Evolutionary conservation across 2,329 filamentous ascomycete species (phyloP).

Genomic region (Aspergillus fructus): DNA sequence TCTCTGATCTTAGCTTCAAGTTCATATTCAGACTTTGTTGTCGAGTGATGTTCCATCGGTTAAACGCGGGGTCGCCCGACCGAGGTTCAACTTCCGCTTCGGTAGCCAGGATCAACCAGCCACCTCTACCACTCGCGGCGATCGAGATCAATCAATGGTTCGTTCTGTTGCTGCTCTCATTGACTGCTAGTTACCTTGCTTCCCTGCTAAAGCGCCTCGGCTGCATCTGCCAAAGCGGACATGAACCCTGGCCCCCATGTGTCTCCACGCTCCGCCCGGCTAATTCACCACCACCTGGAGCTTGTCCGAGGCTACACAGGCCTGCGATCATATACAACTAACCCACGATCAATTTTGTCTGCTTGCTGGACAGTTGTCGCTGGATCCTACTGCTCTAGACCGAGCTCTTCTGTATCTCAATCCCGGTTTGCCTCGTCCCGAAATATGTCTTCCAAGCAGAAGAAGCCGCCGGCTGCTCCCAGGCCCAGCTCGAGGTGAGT

Average conservation of each 20-base stretch:
- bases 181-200: neutral
- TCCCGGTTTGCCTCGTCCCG: constrained; percentile 2
- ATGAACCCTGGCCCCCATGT: constrained; percentile 12
- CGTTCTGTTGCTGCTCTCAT: neutral
- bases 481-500: constrained; percentile 64
- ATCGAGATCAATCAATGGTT: neutral
- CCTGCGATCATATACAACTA: constrained; percentile 7
- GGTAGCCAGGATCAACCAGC: neutral
- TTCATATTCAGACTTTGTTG: neutral
- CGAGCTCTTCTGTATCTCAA: constrained; percentile 15
- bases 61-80: constrained; percentile 14
- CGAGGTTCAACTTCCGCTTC: constrained; percentile 10
- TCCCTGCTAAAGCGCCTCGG: constrained; percentile 4
- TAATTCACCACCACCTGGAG: constrained; percentile 9
- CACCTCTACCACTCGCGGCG: neutral
- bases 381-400: constrained; percentile 3
- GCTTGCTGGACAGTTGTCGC: neutral
- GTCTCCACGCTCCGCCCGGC: constrained; percentile 6
- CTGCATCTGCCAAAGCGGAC: constrained; percentile 1
- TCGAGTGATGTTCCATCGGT: neutral
- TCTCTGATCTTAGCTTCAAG: neutral
- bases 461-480: constrained; percentile 48
- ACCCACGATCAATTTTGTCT: neutral
- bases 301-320: constrained; percentile 11
- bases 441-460: constrained; percentile 27